Conservation (phyloP, 768 basidiomycete species). For the Xerocomus brunneocitrinus region DNA sequence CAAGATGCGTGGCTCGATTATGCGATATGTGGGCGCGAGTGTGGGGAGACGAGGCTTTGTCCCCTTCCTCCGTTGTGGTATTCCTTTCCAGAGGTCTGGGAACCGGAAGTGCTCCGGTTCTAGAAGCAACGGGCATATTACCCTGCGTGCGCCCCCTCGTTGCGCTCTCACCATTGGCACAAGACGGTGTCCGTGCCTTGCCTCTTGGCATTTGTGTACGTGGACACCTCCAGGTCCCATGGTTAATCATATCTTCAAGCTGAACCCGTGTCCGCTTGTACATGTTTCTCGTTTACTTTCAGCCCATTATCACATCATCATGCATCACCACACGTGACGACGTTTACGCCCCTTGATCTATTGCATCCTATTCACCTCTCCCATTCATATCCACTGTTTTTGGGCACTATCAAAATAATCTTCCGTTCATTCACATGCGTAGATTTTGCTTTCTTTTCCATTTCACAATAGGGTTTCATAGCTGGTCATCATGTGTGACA, state of each 20-base stretch:
- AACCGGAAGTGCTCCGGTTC: constrained; percentile 22
- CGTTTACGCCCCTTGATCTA: constrained; percentile 9
- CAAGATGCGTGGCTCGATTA: constrained; percentile 36
- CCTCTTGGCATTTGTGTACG: constrained; percentile 2
- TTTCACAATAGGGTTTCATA: constrained; percentile 6
- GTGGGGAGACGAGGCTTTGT: constrained; percentile 18
- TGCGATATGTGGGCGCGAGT: constrained; percentile 19
- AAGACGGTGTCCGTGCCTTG: neutral
- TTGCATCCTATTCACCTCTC: neutral
- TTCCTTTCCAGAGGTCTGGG: constrained; percentile 34
- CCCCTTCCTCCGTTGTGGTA: constrained; percentile 30
- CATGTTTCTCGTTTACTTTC: constrained; percentile 6
- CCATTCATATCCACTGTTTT: constrained; percentile 3
- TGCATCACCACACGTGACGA: constrained; percentile 16
- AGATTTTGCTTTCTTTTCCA: constrained; percentile 4
- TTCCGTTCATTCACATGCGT: constrained; percentile 3
- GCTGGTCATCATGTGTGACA: constrained; percentile 5
- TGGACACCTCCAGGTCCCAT: constrained; percentile 14
- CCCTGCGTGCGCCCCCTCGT: neutral
- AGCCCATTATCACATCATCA: constrained; percentile 5
- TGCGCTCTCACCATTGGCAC: neutral
- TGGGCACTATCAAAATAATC: constrained; percentile 7
- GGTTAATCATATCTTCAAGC: constrained; percentile 11
- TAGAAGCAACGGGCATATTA: constrained; percentile 3
- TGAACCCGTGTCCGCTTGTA: neutral